Evolutionary conservation across 1,284 basidiomycete species (phyloP).

Genomic region (Puccinia coronata): DNA sequence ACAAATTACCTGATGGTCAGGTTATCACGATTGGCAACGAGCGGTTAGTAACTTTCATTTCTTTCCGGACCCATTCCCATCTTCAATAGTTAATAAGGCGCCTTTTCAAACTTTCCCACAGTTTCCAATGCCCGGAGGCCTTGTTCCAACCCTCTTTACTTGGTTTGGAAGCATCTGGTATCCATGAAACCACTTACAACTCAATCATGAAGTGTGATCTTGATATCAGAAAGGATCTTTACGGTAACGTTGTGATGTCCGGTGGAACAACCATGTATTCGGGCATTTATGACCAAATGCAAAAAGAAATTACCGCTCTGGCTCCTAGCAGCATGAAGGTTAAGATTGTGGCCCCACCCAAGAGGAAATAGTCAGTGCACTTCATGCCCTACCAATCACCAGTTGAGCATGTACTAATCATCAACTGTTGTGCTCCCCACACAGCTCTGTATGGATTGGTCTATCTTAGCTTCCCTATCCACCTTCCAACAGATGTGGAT

Average conservation of each 20-base stretch:
- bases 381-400: no score
- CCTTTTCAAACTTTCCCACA: conserved; percentile 55
- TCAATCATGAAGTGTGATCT: conserved; percentile 72
- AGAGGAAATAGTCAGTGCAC: conserved; percentile 68
- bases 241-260: conserved; percentile 90
- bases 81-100: conserved; percentile 16
- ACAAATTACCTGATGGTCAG: conserved; percentile 94
- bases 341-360: conserved; percentile 87
- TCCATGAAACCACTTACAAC: conserved; percentile 96
- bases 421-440: no score
- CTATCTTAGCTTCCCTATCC: no score
- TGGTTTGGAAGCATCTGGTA: conserved; percentile 88
- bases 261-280: conserved; percentile 98
- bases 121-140: conserved; percentile 93
- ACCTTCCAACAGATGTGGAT: no score
- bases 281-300: conserved; percentile 95
- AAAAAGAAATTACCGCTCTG: conserved; percentile 89
- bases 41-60: conserved; percentile 63
- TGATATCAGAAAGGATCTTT: conserved; percentile 73
- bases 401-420: no score
- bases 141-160: conserved; percentile 95
- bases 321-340: conserved; percentile 80
- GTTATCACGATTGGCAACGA: conserved; percentile 96
- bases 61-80: not conserved
- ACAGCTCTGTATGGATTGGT: no score